Conservation (phyloP, 139 green algal genomes). For the Chlamydomonas sphaeroides region DNA sequence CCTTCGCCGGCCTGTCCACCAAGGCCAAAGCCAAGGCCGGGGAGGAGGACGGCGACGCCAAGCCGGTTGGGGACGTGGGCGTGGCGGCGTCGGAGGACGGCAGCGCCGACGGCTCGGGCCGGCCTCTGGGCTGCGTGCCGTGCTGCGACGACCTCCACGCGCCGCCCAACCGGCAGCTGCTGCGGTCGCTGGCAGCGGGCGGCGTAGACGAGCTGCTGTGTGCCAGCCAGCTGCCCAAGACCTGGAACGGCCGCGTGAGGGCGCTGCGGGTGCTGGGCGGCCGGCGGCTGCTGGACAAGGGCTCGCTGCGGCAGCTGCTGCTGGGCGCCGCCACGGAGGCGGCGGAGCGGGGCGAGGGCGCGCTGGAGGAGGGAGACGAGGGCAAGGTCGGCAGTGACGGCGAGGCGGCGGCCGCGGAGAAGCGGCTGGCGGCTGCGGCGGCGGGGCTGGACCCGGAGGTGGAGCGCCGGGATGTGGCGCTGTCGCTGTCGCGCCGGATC, state of each 20-base stretch:
- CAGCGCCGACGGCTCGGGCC: neutral
- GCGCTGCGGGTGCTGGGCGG: neutral
- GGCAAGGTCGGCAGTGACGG: neutral
- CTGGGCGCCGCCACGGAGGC: neutral
- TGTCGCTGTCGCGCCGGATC: slow-evolving; percentile 1
- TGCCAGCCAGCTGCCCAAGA: slow-evolving; percentile 5
- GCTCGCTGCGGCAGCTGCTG: slow-evolving; percentile 17
- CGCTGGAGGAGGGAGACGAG: neutral
- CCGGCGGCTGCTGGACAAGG: slow-evolving; percentile 18
- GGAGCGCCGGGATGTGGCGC: neutral
- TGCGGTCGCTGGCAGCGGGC: slow-evolving; percentile 3
- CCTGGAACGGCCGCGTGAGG: slow-evolving; percentile 32
- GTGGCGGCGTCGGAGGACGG: neutral
- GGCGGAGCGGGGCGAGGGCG: neutral
- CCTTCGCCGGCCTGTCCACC: neutral
- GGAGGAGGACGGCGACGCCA: neutral
- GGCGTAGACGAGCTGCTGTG: slow-evolving; percentile 5
- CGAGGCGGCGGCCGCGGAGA: neutral
- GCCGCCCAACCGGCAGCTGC: slow-evolving; percentile 20
- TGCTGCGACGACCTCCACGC: neutral
- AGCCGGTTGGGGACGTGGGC: no score
- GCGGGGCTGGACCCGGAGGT: neutral
- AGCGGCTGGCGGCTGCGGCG: no score
- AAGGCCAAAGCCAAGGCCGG: neutral
- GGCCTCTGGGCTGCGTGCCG: neutral